Base-by-base conservation (phyloP, 192 early-diverging fungal species). In the Backusella australiensis region DNA sequence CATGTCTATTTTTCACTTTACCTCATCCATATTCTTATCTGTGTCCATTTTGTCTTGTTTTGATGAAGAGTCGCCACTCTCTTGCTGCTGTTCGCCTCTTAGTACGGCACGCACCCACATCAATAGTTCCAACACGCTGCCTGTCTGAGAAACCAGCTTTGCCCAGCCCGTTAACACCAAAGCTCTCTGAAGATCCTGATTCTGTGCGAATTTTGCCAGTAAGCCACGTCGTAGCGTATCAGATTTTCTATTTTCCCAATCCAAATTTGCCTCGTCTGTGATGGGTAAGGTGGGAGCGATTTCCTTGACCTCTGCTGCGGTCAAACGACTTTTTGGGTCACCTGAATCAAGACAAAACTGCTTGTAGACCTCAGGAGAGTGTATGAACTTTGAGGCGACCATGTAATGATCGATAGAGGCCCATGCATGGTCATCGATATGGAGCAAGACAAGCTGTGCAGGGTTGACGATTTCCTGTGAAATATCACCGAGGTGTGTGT, bases 401-500 rank as follows among this genome's bases (percentile, higher is more conserved):
- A 79, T 23, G 19, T 74, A 79, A 52, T 79, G 78, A 17, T 74
- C 68, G 35, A 79, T 68, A 3, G 78, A 79, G 8, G 78, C 78
- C 78, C 78, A 79, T 11, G 69, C 73, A 67, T 74, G 78, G 34
- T 79, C 69, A 34, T 79, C 78, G 7, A 79, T 69, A 70, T 75
- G 69, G 29, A 79, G 26, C 9, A 63, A 63, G 8, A 63, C 56
- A 29, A 63, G 56, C 21, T 63, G 56, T 63, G 56, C 56, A 29
- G 56, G 56, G 26, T 63, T 29, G 56, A 63, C 1, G 9, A 12
- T 29, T 26, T 63, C 56, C 4, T 29, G 29, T 29, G 56, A 63
- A 63, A 63, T 71, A 71, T 71, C 41, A 41, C 21, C 70, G n/a
- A 75, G 53, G 41, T 70, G 6, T 38, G 49, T 70, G 59, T 76